These are phyloP conservation scores for Tricladium varicosporioides DNA, from an alignment of 2,329 filamentous ascomycete species.

Conservation along the genomic window DNA sequence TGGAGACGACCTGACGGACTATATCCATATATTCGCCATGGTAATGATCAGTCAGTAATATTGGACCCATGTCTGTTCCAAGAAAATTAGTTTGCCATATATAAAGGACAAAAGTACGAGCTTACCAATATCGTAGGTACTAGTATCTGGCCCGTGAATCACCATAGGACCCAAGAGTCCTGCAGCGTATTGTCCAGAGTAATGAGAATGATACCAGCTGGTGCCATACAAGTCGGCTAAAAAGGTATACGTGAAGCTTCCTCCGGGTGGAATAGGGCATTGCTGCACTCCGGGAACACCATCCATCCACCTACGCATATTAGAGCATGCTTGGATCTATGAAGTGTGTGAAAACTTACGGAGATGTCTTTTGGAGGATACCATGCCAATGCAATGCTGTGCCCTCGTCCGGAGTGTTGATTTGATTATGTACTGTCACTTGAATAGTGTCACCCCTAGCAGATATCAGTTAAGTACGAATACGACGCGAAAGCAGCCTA, in stretches of 20 bases:
- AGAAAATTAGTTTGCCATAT: slow-evolving; percentile 36
- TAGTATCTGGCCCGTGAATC: slow-evolving; percentile 56
- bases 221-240: slow-evolving; percentile 41
- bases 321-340: neutral
- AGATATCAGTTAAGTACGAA: neutral
- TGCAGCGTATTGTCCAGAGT: slow-evolving; percentile 45
- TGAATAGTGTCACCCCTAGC: slow-evolving; percentile 42
- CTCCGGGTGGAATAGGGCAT: slow-evolving; percentile 58
- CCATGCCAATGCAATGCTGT: slow-evolving; percentile 46
- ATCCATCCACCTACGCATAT: slow-evolving; percentile 26
- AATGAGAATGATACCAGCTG: slow-evolving; percentile 61
- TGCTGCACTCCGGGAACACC: slow-evolving; percentile 50
- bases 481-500: neutral
- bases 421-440: slow-evolving; percentile 67
- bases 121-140: slow-evolving; percentile 48
- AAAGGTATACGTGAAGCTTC: slow-evolving; percentile 22
- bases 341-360: slow-evolving; percentile 17
- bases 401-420: slow-evolving; percentile 41
- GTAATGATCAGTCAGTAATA: slow-evolving; percentile 32
- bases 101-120: neutral
- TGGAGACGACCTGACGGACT: neutral
- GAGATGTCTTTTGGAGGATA: slow-evolving; percentile 39
- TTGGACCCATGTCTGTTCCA: slow-evolving; percentile 37
- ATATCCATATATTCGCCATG: neutral
- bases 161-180: slow-evolving; percentile 59